phyloP scores from a whole-genome alignment of 257 asterid species.

The Forsythia viridissima region DNA sequence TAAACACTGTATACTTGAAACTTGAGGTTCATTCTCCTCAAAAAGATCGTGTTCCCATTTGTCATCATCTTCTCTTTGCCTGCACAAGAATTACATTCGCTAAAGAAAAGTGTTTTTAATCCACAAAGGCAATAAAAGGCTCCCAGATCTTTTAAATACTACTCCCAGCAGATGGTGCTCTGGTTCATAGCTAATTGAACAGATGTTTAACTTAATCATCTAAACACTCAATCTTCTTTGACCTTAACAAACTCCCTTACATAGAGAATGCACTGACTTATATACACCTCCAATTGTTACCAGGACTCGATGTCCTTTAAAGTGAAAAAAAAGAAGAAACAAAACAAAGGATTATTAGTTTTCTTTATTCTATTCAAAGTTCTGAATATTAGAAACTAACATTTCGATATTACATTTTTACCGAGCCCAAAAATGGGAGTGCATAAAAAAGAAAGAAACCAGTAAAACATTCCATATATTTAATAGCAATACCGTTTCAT shows the following conservation, averaged over 20 bases:
- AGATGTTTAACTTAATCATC: slow-evolving; percentile 23
- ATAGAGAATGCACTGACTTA: background rate
- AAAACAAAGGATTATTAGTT: background rate
- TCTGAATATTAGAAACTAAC: background rate
- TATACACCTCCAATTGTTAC: background rate
- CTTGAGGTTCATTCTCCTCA: slow-evolving; percentile 41
- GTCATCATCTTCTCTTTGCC: slow-evolving; percentile 83
- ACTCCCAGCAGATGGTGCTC: slow-evolving; percentile 25
- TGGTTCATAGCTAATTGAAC: slow-evolving; percentile 34
- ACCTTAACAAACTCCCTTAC: background rate
- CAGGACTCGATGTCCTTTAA: background rate
- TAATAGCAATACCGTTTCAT: background rate
- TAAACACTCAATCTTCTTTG: background rate
- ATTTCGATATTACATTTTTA: background rate
- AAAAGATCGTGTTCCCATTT: slow-evolving; percentile 90
- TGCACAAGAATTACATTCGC: slow-evolving; percentile 41
- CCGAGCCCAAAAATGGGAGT: background rate
- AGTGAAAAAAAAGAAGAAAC: background rate
- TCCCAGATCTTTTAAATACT: slow-evolving; percentile 26
- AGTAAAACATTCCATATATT: background rate
- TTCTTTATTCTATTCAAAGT: background rate
- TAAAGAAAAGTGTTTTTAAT: slow-evolving; percentile 22
- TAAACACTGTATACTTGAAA: slow-evolving; percentile 49
- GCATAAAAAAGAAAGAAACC: background rate
- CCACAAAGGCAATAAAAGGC: slow-evolving; percentile 21